Base-by-base conservation (phyloP, 208 protist genomes). In the Trypanosoma lewisi region DNA sequence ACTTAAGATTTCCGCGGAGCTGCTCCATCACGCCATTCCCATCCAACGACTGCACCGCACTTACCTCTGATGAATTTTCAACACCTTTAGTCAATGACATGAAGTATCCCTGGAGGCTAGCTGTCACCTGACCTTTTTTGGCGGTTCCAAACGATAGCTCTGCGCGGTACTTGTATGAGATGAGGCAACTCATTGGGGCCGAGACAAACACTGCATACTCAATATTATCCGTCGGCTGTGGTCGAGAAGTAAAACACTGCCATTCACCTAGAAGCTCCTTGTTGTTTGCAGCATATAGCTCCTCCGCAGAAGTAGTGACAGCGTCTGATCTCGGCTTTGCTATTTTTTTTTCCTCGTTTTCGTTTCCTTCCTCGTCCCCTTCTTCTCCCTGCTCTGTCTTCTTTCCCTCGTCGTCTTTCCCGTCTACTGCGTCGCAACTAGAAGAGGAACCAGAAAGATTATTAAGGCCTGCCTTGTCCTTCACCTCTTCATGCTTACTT, bases 1-100 rank as follows among this genome's bases (percentile, higher is more conserved):
- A 69, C 66, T 86, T 88, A 23, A 77, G 63, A 52, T 89, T 84
- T n/a, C 65, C 77, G 7, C 85, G 78, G 3, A 92, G 66, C 63
- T 92, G 85, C 57, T 89, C 82, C 27, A 92, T 75, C 2, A 89
- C 33, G 14, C 81, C 77, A 50, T 70, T 77, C 41, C 62, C 61
- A 63, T 77, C 58, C 42, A 87, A 50, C 34, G 73, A 73, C 25
- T 50, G 49, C 19, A 81, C 57, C 5, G 57, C 48, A 16, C 58
- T 8, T 42, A 48, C 21, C 56, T 65, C 17, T 14, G 48, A 48
- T 30, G 37, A 27, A 27, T 63, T 62, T n/a, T 65, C 39, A 31
- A 48, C 63, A 28, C 44, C 53, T 55, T 56, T 21, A 31, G 67
- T 61, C 19, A 63, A 42, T 34, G 59, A 37, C 6, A 33, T 63